Evolutionary conservation across 306 rosid species (phyloP).

Genomic region (Lathyrus sativus): DNA sequence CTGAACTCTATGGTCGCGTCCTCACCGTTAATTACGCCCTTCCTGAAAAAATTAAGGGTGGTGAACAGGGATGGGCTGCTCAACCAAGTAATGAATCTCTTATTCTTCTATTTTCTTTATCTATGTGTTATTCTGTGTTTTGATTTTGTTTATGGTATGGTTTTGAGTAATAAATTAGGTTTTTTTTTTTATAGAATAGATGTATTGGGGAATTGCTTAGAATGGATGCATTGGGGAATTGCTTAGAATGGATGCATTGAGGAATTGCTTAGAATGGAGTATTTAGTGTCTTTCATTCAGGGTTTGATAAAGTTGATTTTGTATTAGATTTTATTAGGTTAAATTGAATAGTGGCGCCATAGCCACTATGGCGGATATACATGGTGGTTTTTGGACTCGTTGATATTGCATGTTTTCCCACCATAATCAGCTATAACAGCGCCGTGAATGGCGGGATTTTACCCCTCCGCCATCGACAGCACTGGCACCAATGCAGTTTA

Average conservation of each 20-base stretch:
- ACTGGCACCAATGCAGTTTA: not conserved
- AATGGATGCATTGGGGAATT: not conserved
- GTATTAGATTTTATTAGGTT: not conserved
- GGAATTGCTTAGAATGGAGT: not conserved
- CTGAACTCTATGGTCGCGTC: constrained; percentile 95
- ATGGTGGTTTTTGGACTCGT: too few relatives aligned
- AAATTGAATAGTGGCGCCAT: not conserved
- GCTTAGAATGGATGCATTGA: not conserved
- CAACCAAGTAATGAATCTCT: constrained; percentile 56
- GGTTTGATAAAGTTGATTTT: not conserved
- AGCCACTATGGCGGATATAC: too few relatives aligned
- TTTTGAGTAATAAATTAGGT: not conserved
- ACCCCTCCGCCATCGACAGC: too few relatives aligned
- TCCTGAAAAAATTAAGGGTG: constrained; percentile 91
- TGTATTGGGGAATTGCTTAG: not conserved
- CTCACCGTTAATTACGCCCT: constrained; percentile 95
- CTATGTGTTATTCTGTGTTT: not conserved
- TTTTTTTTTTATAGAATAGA: not conserved
- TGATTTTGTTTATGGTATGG: constrained; percentile 6
- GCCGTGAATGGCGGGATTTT: too few relatives aligned
- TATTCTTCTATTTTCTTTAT: not conserved
- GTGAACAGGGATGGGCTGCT: constrained; percentile 99
- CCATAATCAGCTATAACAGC: too few relatives aligned
- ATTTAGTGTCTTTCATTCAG: not conserved
- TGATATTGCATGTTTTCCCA: too few relatives aligned